A percentile compares a stretch with the other conserved stretches of the same genome.
Conservation (phyloP, 148 eudicot species). For the Persicaria maculosa region DNA sequence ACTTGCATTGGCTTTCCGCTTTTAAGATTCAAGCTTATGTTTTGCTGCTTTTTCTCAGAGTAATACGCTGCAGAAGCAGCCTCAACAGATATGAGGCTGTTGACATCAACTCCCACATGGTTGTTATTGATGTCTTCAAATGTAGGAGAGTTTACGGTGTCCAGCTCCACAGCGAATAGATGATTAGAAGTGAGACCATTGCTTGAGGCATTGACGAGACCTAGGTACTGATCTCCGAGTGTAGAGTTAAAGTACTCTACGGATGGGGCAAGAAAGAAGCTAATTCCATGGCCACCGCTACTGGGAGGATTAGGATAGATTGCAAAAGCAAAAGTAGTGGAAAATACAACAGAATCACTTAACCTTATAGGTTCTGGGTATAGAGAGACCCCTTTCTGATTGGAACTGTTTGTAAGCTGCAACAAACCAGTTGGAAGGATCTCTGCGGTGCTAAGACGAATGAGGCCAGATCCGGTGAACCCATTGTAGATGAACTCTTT, state of each 20-base stretch:
- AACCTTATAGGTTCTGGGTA: not conserved
- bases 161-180: no score
- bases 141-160: no score
- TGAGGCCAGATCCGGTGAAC: constrained; percentile 6
- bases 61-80: no score
- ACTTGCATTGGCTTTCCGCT: not conserved
- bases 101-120: no score
- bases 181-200: not conserved
- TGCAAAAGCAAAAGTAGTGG: not conserved
- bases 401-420: not conserved
- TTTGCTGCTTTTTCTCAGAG: no score
- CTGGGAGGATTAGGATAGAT: not conserved
- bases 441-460: not conserved
- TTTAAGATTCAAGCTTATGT: no score
- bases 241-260: not conserved
- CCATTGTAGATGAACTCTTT: constrained; percentile 10
- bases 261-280: not conserved
- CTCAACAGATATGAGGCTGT: no score
- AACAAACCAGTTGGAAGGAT: not conserved
- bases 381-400: not conserved
- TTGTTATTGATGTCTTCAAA: no score
- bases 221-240: not conserved
- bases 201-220: not conserved
- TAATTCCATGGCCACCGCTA: not conserved
- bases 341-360: not conserved